Percentiles rank a stretch among this genome's conserved stretches.
Conservation (phyloP, 352 stramenopile species). For the Pythium periplocum region DNA sequence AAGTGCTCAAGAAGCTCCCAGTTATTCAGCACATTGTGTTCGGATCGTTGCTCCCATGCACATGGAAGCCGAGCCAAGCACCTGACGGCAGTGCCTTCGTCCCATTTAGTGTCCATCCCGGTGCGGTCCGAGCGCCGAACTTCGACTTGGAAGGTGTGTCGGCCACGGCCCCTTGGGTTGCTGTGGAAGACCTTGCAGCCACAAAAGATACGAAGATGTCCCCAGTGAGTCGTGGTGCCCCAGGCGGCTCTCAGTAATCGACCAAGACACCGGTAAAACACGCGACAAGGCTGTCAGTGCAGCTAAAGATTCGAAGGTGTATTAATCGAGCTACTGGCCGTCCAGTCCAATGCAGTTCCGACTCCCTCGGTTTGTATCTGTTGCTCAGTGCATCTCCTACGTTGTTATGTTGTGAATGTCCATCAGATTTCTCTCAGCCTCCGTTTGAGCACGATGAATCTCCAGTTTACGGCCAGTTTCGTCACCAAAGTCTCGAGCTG, state of each 20-base stretch:
- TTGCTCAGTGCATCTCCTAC: too few relatives aligned
- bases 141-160: slow-evolving; percentile 57
- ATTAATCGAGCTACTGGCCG: too few relatives aligned
- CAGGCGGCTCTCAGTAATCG: too few relatives aligned
- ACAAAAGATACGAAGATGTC: slow-evolving; percentile 49
- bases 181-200: slow-evolving; percentile 44
- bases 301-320: too few relatives aligned
- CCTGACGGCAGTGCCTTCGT: slow-evolving; percentile 47
- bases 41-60: slow-evolving; percentile 89
- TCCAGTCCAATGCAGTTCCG: too few relatives aligned
- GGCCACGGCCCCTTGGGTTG: slow-evolving; percentile 61
- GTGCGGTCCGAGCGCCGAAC: slow-evolving; percentile 61
- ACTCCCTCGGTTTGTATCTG: too few relatives aligned
- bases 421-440: too few relatives aligned
- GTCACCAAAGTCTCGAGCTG: too few relatives aligned
- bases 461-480: too few relatives aligned
- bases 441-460: too few relatives aligned
- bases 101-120: slow-evolving; percentile 50
- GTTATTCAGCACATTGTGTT: slow-evolving; percentile 99
- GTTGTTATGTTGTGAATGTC: too few relatives aligned
- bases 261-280: not conserved
- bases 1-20: slow-evolving; percentile 97
- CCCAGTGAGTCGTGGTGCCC: slow-evolving; percentile 14
- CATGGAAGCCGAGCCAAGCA: slow-evolving; percentile 60
- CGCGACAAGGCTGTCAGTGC: not conserved